These are phyloP conservation scores for Basidioascus undulatus DNA, from an alignment of 768 basidiomycete species.

Conservation along the genomic window DNA sequence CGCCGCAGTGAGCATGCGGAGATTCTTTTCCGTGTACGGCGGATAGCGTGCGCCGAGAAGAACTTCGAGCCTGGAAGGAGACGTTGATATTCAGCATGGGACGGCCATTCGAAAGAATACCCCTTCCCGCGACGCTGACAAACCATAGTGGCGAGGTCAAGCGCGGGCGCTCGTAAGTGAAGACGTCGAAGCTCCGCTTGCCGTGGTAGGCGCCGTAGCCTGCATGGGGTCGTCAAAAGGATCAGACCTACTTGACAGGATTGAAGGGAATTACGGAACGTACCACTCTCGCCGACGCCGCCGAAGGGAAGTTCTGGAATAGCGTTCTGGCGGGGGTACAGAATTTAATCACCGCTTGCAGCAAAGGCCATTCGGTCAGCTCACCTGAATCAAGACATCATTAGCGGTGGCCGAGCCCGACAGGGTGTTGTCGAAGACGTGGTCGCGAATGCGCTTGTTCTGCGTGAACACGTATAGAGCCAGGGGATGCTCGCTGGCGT, in stretches of 20 bases:
- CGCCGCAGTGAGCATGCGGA: no score
- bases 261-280: conserved; percentile 14
- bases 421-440: conserved; percentile 43
- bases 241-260: not conserved
- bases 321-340: conserved; percentile 1
- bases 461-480: conserved; percentile 53
- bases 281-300: conserved; percentile 47
- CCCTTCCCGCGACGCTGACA: no score
- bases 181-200: conserved; percentile 48
- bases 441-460: conserved; percentile 32
- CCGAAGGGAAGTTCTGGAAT: conserved; percentile 44
- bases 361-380: conserved; percentile 21
- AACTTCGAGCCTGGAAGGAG: no score
- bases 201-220: conserved; percentile 34
- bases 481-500: no score
- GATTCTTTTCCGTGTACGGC: no score
- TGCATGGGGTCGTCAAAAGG: conserved; percentile 23
- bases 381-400: conserved; percentile 38
- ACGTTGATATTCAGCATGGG: no score
- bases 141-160: no score
- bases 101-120: no score
- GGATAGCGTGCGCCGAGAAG: no score
- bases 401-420: conserved; percentile 49
- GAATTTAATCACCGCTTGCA: not conserved
- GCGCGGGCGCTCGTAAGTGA: conserved; percentile 41